These are phyloP conservation scores for Eucalyptus pauciflora DNA, from an alignment of 345 rosid species.

Conservation along the genomic window DNA sequence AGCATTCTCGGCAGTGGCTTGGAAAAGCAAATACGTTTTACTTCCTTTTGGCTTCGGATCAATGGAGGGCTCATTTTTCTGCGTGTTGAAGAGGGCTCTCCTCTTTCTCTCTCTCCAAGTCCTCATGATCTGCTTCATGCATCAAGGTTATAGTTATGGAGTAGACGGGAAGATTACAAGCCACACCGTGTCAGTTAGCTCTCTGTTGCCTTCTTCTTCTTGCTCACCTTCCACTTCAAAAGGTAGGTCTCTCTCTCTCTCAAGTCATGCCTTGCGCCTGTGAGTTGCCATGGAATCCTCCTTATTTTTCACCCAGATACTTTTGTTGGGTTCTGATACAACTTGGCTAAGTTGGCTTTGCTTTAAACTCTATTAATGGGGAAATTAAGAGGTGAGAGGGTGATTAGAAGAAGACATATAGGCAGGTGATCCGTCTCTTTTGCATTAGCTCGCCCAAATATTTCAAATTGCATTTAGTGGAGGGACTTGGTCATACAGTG, in stretches of 20 bases:
- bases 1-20: background rate
- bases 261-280: background rate
- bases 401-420: background rate
- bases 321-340: background rate
- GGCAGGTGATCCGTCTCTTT: background rate
- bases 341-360: background rate
- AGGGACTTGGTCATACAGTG: background rate
- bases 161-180: background rate
- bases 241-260: background rate
- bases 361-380: background rate
- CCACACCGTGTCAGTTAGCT: background rate
- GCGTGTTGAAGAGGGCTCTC: background rate
- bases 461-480: background rate
- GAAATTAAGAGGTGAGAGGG: background rate
- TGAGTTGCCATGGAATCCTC: background rate
- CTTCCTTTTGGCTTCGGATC: background rate
- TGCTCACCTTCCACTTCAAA: background rate
- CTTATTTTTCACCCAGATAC: background rate
- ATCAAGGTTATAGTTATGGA: background rate
- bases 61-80: background rate
- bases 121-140: background rate
- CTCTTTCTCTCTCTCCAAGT: background rate
- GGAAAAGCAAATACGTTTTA: background rate
- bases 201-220: background rate
- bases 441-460: background rate